Conservation (phyloP, 2,329 filamentous ascomycete genomes). For the Metarhizium robertsii region DNA sequence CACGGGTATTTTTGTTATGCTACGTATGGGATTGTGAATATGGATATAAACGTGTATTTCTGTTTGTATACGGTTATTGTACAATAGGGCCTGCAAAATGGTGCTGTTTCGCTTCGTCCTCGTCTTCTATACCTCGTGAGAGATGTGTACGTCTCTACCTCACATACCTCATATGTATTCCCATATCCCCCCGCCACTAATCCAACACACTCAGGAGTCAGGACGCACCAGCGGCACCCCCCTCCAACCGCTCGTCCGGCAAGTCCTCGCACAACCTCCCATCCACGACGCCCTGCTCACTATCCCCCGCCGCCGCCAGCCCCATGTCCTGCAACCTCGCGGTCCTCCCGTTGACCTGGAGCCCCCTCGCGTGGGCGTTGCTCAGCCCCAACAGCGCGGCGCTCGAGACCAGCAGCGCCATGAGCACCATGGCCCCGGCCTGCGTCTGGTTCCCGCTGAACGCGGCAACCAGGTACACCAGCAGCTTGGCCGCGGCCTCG, state of each 20-base stretch:
- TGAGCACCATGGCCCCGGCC: slow-evolving; percentile 40
- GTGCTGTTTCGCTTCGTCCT: neutral
- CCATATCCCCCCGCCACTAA: neutral
- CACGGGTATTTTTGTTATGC: neutral
- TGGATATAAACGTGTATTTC: neutral
- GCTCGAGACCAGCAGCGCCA: slow-evolving; percentile 40
- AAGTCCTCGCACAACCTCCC: neutral
- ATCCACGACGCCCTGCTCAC: slow-evolving; percentile 1
- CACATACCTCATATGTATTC: neutral
- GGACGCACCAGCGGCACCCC: neutral
- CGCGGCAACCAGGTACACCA: slow-evolving; percentile 48
- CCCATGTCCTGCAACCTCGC: slow-evolving; percentile 18
- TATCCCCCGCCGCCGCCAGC: neutral
- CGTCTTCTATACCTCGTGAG: no score
- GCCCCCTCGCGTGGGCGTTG: slow-evolving; percentile 36
- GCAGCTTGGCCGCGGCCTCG: slow-evolving; percentile 42
- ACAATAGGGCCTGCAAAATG: neutral
- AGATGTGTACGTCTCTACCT: neutral
- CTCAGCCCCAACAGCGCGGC: slow-evolving; percentile 44
- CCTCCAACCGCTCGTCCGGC: neutral
- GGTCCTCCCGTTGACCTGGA: slow-evolving; percentile 43
- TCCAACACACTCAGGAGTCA: neutral
- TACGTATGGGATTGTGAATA: neutral
- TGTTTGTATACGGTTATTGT: neutral
- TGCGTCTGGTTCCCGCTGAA: slow-evolving; percentile 46